Percentiles rank a stretch among this genome's conserved stretches.
Evolutionary conservation across 2,329 filamentous ascomycete genomes (phyloP).

Genomic region (Diaporthe amygdali): DNA sequence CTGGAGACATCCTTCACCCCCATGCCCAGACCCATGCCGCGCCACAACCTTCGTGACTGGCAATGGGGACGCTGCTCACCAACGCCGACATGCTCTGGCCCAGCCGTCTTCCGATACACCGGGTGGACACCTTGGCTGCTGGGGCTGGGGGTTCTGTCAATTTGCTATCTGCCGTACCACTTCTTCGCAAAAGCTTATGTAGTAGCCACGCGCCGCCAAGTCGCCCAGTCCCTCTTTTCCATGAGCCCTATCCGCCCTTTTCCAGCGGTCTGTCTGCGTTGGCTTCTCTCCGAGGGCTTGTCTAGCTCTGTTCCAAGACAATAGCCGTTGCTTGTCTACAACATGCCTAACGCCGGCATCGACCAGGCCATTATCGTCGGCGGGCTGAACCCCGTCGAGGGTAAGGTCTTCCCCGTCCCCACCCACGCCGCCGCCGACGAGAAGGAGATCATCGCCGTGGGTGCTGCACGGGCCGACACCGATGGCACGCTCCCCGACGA

Average conservation of each 20-base stretch:
- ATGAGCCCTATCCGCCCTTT: background rate
- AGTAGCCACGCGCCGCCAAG: background rate
- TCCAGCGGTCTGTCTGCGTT: background rate
- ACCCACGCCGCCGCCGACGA: conserved; percentile 37
- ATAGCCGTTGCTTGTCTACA: background rate
- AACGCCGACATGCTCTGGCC: background rate
- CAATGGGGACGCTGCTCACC: background rate
- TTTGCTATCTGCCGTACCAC: background rate
- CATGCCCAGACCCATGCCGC: background rate
- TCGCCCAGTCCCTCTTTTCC: background rate
- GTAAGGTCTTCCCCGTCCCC: conserved; percentile 35
- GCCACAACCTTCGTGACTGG: background rate
- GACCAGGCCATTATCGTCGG: conserved; percentile 33
- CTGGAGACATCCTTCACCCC: background rate
- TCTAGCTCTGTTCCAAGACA: background rate
- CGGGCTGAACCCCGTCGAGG: conserved; percentile 35
- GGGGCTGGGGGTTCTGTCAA: background rate
- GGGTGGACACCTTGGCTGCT: background rate
- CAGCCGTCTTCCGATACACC: background rate
- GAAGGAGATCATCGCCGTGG: conserved; percentile 30
- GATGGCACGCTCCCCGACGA: background rate
- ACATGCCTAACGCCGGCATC: conserved; percentile 9
- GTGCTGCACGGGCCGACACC: conserved; percentile 25
- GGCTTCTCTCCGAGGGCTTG: background rate
- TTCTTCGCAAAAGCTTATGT: background rate